Percentiles rank a stretch among this genome's conserved stretches.
Evolutionary conservation across 129 eudicot genomes (phyloP).

Genomic region (Helianthus tuberosus): DNA sequence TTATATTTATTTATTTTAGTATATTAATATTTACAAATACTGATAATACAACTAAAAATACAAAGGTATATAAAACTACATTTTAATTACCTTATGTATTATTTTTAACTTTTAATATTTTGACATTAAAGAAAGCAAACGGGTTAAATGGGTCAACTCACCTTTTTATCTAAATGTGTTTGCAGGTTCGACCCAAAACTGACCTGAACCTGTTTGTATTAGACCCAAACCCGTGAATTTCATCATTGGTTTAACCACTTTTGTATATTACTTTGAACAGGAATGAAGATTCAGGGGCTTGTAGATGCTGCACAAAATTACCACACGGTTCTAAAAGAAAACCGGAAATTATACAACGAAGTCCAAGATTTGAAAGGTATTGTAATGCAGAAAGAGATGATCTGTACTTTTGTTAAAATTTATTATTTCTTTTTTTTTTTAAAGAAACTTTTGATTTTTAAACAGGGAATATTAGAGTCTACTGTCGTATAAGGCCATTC

Average conservation of each 20-base stretch:
- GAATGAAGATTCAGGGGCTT: conserved; percentile 57
- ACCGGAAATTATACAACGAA: conserved; percentile 79
- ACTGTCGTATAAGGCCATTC: conserved; percentile 87
- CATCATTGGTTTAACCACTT: not conserved
- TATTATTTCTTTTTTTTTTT: not conserved
- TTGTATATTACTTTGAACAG: conserved; percentile 32
- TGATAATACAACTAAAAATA: too few relatives aligned
- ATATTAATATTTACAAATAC: too few relatives aligned
- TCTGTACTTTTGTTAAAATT: not conserved
- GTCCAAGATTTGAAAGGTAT: conserved; percentile 92
- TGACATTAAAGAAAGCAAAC: too few relatives aligned
- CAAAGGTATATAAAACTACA: too few relatives aligned
- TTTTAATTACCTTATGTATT: too few relatives aligned
- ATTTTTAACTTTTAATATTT: too few relatives aligned
- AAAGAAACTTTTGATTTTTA: conserved; percentile 10
- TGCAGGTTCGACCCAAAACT: too few relatives aligned
- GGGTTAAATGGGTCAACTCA: too few relatives aligned
- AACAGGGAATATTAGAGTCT: conserved; percentile 84
- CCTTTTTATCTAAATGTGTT: too few relatives aligned
- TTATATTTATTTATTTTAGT: too few relatives aligned
- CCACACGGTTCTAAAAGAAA: conserved; percentile 68
- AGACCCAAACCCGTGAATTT: too few relatives aligned
- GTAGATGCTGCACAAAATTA: conserved; percentile 80
- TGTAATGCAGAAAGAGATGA: not conserved
- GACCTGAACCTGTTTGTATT: too few relatives aligned